Percentiles rank a stretch among this genome's conserved stretches.
phyloP scores from a whole-genome alignment of 2,329 filamentous ascomycete genomes.

The Rugonectria rugulosa region DNA sequence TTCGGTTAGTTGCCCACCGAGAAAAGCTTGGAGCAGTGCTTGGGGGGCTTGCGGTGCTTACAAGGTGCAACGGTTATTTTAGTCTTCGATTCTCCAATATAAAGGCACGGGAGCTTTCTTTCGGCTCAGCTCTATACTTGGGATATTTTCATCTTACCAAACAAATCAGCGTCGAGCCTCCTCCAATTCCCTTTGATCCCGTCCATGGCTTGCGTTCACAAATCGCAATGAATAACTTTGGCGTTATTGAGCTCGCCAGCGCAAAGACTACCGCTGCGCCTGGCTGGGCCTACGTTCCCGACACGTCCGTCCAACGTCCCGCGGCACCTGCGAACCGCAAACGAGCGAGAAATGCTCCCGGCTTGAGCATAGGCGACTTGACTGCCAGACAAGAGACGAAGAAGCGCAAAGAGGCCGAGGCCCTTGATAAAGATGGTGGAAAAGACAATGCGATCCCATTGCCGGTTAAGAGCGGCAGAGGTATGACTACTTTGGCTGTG shows the following conservation, averaged over 20 bases:
- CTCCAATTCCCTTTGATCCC: not conserved
- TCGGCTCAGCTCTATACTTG: too few species aligned
- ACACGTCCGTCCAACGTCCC: slow-evolving; percentile 68
- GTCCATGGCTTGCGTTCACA: slow-evolving; percentile 8
- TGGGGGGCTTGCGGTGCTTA: not conserved
- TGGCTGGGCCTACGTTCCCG: slow-evolving; percentile 92
- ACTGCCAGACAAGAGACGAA: slow-evolving; percentile 85
- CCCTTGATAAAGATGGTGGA: slow-evolving; percentile 82
- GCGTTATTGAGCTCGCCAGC: slow-evolving; percentile 83
- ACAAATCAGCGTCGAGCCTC: not conserved
- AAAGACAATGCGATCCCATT: slow-evolving; percentile 76
- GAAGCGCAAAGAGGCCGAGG: slow-evolving; percentile 80
- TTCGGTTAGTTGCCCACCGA: slow-evolving; percentile 17
- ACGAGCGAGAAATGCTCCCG: slow-evolving; percentile 68
- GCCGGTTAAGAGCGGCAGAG: slow-evolving; percentile 59
- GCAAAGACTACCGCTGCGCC: slow-evolving; percentile 74
- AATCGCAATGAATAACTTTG: slow-evolving; percentile 68
- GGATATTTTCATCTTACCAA: too few species aligned
- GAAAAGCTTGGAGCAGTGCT: not conserved
- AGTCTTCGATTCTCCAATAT: not conserved
- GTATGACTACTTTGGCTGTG: slow-evolving; percentile 38
- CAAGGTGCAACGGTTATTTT: not conserved
- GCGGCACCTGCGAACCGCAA: slow-evolving; percentile 70
- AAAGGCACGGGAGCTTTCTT: not conserved
- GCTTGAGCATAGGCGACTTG: slow-evolving; percentile 67